A percentile compares a stretch with the other conserved stretches of the same genome.
Evolutionary conservation across 2,329 filamentous ascomycete species (phyloP).

Genomic region (Xylariomycetidae sp.): DNA sequence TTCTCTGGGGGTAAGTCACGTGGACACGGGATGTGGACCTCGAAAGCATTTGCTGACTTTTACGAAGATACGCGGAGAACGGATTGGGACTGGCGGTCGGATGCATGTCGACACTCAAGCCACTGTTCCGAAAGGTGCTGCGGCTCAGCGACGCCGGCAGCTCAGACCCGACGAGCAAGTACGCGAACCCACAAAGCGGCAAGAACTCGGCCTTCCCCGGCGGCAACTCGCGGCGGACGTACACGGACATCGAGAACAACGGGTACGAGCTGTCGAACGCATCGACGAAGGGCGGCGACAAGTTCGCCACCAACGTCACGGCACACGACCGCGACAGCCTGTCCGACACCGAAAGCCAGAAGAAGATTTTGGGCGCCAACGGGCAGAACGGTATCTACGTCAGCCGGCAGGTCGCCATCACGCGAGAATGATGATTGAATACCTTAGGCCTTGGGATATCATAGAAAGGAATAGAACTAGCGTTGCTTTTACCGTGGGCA

Average conservation of each 20-base stretch:
- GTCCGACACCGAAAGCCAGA: conserved; percentile 11
- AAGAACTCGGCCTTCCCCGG: conserved; percentile 7
- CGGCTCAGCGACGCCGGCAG: conserved; percentile 6
- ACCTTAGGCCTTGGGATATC: no score
- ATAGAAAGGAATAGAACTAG: no score
- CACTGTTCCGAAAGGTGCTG: conserved; percentile 11
- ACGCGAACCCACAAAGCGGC: background rate
- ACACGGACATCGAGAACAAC: conserved; percentile 6
- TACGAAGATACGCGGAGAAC: conserved; percentile 12
- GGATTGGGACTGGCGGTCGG: conserved; percentile 13
- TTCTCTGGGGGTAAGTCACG: conserved; percentile 13
- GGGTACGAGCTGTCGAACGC: conserved; percentile 4
- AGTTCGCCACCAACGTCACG: conserved; percentile 2
- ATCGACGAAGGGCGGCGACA: conserved; percentile 1
- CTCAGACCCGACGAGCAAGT: background rate
- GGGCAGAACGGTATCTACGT: conserved; percentile 1
- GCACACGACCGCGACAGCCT: conserved; percentile 2
- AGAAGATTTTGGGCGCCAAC: conserved; percentile 3
- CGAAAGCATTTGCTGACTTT: background rate
- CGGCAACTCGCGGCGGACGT: conserved; percentile 8
- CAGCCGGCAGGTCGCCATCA: conserved; percentile 4
- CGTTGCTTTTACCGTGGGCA: no score
- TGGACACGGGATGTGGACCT: background rate
- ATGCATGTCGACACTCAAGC: conserved; percentile 12
- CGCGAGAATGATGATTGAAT: conserved; percentile 15